Percentiles rank a stretch among this genome's conserved stretches.
phyloP scores from a whole-genome alignment of 306 rosid species.

The Oemleria cerasiformis region DNA sequence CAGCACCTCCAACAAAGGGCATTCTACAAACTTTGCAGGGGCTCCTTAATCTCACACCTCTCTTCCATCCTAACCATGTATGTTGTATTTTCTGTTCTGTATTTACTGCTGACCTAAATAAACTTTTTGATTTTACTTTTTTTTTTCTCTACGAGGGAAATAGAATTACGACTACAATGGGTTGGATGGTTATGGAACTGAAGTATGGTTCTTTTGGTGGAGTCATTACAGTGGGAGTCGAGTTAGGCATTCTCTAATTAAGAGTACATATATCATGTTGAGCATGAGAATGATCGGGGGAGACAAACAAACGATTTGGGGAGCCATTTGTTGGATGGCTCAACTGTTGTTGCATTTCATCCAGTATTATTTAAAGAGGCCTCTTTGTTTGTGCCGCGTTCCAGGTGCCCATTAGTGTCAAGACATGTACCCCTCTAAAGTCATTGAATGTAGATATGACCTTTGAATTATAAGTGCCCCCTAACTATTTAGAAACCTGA shows the following conservation, averaged over 20 bases:
- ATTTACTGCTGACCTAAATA: not conserved
- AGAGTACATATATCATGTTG: not conserved
- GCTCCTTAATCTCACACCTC: conserved; percentile 35
- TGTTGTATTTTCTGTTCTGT: conserved; percentile 2
- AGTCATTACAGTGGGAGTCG: not conserved
- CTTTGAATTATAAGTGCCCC: not conserved
- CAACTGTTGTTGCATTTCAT: not conserved
- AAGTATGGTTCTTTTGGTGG: not conserved
- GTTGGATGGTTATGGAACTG: not conserved
- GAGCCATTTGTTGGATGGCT: not conserved
- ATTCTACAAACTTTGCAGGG: conserved; percentile 45
- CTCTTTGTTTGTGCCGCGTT: not conserved
- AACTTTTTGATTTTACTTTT: not conserved
- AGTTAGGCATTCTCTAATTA: not conserved
- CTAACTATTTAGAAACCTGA: not conserved
- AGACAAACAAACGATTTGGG: not conserved
- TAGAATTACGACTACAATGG: not conserved
- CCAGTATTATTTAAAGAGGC: not conserved
- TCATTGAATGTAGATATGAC: not conserved
- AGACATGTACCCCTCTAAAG: not conserved
- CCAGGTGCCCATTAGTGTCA: not conserved
- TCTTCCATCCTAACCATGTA: conserved; percentile 67
- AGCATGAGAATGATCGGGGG: not conserved
- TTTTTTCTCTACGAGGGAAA: not conserved
- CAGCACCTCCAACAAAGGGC: conserved; percentile 32